Conservation (phyloP, 2,329 filamentous ascomycete species). For the Blastomyces parvus region DNA sequence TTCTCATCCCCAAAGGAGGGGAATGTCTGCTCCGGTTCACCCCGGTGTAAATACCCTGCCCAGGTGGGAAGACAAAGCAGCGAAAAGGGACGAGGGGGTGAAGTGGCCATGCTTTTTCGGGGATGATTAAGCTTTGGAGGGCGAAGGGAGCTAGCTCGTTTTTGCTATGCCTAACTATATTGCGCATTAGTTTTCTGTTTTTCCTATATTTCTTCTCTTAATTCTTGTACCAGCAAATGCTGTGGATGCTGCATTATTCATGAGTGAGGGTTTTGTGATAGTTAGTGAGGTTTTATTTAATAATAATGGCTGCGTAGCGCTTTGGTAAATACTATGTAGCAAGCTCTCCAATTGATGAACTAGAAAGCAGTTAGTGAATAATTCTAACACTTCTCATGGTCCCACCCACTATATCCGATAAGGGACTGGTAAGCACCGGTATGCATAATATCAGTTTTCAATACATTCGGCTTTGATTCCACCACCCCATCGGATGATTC, state of each 20-base stretch:
- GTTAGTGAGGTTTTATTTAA: not conserved
- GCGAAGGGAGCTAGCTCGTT: too few species aligned
- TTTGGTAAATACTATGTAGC: too few species aligned
- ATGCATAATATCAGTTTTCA: not conserved
- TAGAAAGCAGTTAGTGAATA: too few species aligned
- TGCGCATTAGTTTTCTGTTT: too few species aligned
- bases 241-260: not conserved
- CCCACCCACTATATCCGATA: too few species aligned
- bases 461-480: conserved; percentile 2
- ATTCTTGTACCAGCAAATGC: not conserved
- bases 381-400: too few species aligned
- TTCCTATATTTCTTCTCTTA: not conserved
- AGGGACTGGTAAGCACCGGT: too few species aligned
- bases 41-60: conserved; percentile 6
- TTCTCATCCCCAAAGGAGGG: conserved; percentile 14
- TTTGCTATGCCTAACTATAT: not conserved
- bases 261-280: not conserved
- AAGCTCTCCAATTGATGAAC: too few species aligned
- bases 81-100: not conserved
- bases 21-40: conserved; percentile 13
- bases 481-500: conserved; percentile 11
- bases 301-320: too few species aligned
- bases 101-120: not conserved
- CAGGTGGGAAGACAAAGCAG: not conserved
- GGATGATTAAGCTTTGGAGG: not conserved